Conservation (phyloP, 441 rosid genomes). For the Daphne laureola region DNA sequence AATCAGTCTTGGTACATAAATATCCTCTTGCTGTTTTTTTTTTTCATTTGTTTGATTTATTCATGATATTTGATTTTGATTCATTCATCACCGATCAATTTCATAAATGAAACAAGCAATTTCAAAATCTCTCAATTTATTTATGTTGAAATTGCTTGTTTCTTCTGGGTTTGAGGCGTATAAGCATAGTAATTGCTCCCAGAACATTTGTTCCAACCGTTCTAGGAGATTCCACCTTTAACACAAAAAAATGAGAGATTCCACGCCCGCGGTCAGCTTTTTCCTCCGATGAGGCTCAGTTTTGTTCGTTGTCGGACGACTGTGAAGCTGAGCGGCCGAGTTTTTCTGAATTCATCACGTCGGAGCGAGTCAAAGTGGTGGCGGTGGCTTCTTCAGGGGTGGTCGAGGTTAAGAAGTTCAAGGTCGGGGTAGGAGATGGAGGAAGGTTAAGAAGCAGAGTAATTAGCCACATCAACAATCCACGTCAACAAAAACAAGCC, state of each 20-base stretch:
- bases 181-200: constrained; percentile 6
- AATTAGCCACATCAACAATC: too few species aligned
- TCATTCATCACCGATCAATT: too few species aligned
- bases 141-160: constrained; percentile 6
- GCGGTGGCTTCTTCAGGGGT: too few species aligned
- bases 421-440: too few species aligned
- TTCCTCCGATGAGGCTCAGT: constrained; percentile 39
- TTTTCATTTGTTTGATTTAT: too few species aligned
- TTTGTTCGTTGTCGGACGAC: constrained; percentile 23
- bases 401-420: too few species aligned
- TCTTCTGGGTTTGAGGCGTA: constrained; percentile 8
- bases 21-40: too few species aligned
- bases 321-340: constrained; percentile 27
- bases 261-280: constrained; percentile 16
- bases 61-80: too few species aligned
- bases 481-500: too few species aligned
- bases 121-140: too few species aligned
- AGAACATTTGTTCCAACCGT: not conserved
- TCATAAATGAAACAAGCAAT: constrained; percentile 2
- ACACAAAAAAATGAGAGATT: constrained; percentile 10
- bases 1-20: too few species aligned
- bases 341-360: constrained; percentile 76
- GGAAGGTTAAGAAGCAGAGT: too few species aligned
- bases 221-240: not conserved
- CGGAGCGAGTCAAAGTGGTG: constrained; percentile 87